Evolutionary conservation across 768 basidiomycete genomes (phyloP), one percentile per base, ranked within the genome.

Genomic region (Boletus pseudopeckii): DNA sequence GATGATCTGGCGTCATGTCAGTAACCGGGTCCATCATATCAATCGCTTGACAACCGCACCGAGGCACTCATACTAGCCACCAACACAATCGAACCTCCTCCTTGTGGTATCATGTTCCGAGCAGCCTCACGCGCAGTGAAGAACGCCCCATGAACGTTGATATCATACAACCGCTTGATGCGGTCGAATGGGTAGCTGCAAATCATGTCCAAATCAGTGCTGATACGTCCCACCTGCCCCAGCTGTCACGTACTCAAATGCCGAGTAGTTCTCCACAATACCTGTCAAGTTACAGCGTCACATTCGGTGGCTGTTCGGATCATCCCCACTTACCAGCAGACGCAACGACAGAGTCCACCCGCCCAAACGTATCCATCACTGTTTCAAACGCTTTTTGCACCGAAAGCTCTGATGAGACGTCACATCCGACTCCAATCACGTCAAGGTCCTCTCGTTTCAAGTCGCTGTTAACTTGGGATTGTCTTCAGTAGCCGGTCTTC

Each of bases 111-210:
- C 96, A 98, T 98, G 72, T 82, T 77, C 59, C 87, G 86, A 43
- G 94, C 95, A 2, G 90, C 95, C 71, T 98, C 94, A 26, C 96
- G 86, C 10, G 96, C 96, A n/a, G 93, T 96, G 74, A 88, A 96
- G 75, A 91, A 95, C 14, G 85, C 84, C 51, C 94, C 95, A 68
- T 97, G 91, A 40, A 98, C 90, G 65, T 98, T 98, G 76, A 98
- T 83, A 64, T 93, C 92, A 67, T 88, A 90, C 51, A 98, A 75
- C 51, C 84, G 82, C 69, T 86, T 86, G 63, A 92, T 83, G 48
- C 88, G 86, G 57, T 92, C 88, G 48, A 85, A 82, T 3, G 95
- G 95, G 74, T 98, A 93, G 43, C 88, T 90, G 45, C 38, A n/a
- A 43, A 47, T 18, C 24, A 38, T 20, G 22, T 15, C 17, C 7